Base-by-base conservation (phyloP, 2,329 filamentous ascomycete species). In the Cercospora sesami region DNA sequence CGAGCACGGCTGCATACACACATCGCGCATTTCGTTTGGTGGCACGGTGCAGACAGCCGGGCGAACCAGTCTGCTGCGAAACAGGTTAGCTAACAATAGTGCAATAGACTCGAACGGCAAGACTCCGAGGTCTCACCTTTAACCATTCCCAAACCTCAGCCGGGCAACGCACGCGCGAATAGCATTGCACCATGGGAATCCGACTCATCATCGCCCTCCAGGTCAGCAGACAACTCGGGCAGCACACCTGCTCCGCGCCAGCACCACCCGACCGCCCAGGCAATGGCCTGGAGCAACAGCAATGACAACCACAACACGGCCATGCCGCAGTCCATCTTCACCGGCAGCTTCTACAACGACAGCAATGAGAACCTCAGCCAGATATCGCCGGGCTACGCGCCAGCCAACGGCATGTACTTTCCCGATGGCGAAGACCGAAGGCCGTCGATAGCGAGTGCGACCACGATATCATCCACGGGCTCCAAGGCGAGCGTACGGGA, bases 401-500 rank as follows among this genome's bases (percentile, higher is more conserved):
- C 87, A 2, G 85, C 83, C 59, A 69, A 81, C 70, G 82, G 81
- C 68, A 81, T 82, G 79, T 79, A 77, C 60, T 84, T 82, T 68
- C 79, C 82, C 66, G 91, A 96, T 76, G 75, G 75, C 65, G 92
- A 97, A 75, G 90, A 91, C 73, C 85, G 95, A 70, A 87, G 94
- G 60, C 94, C 94, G 2, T 98, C 95, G 4, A 86, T 93, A 61
- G 93, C 93, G 45, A 97, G 94, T 79, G 89, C 94, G 71, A 93
- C 91, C 14, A 96, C 90, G 4, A 88, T 92, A 66, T 95, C 94
- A 80, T 96, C 94, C 76, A 87, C 91, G 72, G 91, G 92, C 36
- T 96, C 94, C 51, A 90, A 89, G 80, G 86, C 89, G 70, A 89
- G 88, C 69, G 85, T 90, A 68, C 88, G 89, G 73, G 88, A 91